A percentile compares a stretch with the other conserved stretches of the same genome.
These are phyloP conservation scores for Boletus insuetus DNA, from an alignment of 768 basidiomycete genomes.

Conservation along the genomic window DNA sequence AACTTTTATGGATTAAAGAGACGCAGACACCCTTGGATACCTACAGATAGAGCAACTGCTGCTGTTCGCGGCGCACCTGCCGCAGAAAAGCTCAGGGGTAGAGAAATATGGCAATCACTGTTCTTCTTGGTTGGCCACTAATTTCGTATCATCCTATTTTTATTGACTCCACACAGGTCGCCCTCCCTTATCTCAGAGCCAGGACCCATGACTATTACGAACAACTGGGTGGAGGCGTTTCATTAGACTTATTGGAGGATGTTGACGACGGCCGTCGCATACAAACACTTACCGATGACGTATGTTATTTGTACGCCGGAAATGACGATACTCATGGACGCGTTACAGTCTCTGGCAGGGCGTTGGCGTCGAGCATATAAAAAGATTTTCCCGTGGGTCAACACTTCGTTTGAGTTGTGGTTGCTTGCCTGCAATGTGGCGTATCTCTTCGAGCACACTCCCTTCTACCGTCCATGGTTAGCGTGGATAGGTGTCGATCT, in stretches of 20 bases:
- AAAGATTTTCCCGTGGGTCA: slow-evolving; percentile 76
- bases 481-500: slow-evolving; percentile 81
- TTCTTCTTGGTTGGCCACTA: slow-evolving; percentile 67
- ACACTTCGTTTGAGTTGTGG: slow-evolving; percentile 76
- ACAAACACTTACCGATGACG: slow-evolving; percentile 51
- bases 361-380: slow-evolving; percentile 66
- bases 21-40: slow-evolving; percentile 66
- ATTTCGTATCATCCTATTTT: not conserved
- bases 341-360: slow-evolving; percentile 47
- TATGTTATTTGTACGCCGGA: slow-evolving; percentile 28
- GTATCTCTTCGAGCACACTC: slow-evolving; percentile 85
- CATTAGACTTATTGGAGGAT: slow-evolving; percentile 63
- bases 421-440: slow-evolving; percentile 80
- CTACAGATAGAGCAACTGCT: slow-evolving; percentile 61
- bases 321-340: slow-evolving; percentile 1
- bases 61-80: slow-evolving; percentile 65
- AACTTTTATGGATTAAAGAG: slow-evolving; percentile 94
- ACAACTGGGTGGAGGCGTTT: slow-evolving; percentile 77
- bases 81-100: slow-evolving; percentile 61
- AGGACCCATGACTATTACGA: slow-evolving; percentile 92
- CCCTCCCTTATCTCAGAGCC: slow-evolving; percentile 84
- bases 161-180: slow-evolving; percentile 46
- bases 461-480: slow-evolving; percentile 91
- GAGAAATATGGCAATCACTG: slow-evolving; percentile 75
- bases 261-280: slow-evolving; percentile 43